Base-by-base conservation (phyloP, 2,329 filamentous ascomycete species). In the Alternaria solani region DNA sequence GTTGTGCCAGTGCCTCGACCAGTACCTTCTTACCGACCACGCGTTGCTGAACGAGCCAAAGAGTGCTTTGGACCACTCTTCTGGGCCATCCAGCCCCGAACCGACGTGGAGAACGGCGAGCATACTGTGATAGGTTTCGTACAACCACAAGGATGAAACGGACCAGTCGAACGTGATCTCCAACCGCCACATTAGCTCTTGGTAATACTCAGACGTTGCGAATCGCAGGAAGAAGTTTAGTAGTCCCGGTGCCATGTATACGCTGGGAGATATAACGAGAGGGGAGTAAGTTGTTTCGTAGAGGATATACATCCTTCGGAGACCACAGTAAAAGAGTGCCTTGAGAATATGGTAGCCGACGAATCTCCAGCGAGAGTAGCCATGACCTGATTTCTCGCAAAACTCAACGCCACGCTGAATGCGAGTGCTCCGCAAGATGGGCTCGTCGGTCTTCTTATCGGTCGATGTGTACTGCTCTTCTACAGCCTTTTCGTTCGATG, bases 1-100 rank as follows among this genome's bases (percentile, higher is more conserved):
- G 16, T 66, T 67, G 43, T 71, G 69, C 69, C 69, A 71, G 39
- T 70, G 67, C 8, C 51, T 46, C 1, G 62, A 57, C 69, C 69
- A 71, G 23, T 68, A 71, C 11, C 57, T 12, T 2, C 69, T 36
- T 2, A 70, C 67, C 6, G 51, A 65, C 38, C 39, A 65, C 11
- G 58, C 55, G 1, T 58, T 52, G 1, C 14, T 14, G 2, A 68
- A 4, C 0, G 42, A 18, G 1, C 66, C 67, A 49, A 65, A 71
- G 5, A 71, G 51, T 1, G 26, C 8, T 25, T 60, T 14, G 0
- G 39, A 41, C 68, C 68, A 71, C 18, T 66, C 62, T 0, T 20
- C 5, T 0, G 67, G 44, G 0, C 2, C 25, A 34, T 71, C 67
- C 9, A 68, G 20, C 1, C 54, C 43, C 0, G 53, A 16, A 0